A percentile compares a stretch with the other conserved stretches of the same genome.
phyloP scores from a whole-genome alignment of 1,284 basidiomycete genomes.

The Tylopilus sp. region DNA sequence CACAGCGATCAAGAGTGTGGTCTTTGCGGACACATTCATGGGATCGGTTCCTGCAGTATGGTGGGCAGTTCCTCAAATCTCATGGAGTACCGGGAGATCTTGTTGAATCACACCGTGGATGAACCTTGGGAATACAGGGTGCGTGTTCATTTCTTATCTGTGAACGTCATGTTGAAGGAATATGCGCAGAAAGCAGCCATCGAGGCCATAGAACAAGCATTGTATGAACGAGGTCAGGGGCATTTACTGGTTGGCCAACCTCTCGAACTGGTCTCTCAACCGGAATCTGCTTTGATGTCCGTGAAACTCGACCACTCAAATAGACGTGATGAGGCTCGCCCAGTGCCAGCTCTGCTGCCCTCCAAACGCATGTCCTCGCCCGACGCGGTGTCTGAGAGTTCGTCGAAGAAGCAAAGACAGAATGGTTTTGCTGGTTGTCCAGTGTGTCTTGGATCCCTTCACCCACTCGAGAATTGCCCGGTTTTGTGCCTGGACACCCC shows the following conservation, averaged over 20 bases:
- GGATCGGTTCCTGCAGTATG: constrained; percentile 56
- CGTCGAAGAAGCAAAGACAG: constrained; percentile 40
- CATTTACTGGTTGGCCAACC: constrained; percentile 60
- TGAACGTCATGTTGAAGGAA: constrained; percentile 1
- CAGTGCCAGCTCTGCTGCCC: constrained; percentile 15
- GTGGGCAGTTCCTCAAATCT: constrained; percentile 59
- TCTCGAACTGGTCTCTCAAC: constrained; percentile 43
- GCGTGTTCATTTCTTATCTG: constrained; percentile 19
- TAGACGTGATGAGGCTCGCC: neutral
- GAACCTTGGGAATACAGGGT: constrained; percentile 65
- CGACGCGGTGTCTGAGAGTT: constrained; percentile 16
- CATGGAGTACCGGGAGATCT: constrained; percentile 61
- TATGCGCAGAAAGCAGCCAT: constrained; percentile 55
- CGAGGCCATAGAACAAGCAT: constrained; percentile 58
- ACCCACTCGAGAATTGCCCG: constrained; percentile 53
- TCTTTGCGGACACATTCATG: constrained; percentile 58
- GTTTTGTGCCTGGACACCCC: constrained; percentile 44
- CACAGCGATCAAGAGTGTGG: constrained; percentile 42
- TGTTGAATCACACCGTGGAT: constrained; percentile 56
- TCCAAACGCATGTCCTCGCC: constrained; percentile 41
- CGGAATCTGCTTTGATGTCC: constrained; percentile 1
- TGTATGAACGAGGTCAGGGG: constrained; percentile 51
- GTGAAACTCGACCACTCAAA: constrained; percentile 1
- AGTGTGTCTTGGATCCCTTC: constrained; percentile 45
- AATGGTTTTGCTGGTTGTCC: constrained; percentile 34